Conservation (phyloP, 306 rosid genomes). For the Casuarina glauca region DNA sequence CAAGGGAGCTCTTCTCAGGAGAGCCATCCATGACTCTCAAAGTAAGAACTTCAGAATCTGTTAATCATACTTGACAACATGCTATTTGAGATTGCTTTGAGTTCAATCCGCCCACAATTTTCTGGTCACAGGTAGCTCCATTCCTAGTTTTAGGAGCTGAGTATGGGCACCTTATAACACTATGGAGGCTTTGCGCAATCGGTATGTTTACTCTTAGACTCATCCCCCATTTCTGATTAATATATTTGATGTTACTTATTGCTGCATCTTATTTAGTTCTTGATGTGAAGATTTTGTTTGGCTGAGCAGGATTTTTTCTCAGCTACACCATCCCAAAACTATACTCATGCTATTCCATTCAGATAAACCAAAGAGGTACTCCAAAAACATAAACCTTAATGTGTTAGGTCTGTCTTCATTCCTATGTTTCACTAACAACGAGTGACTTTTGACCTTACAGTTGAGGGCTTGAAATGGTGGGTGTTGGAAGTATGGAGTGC, state of each 20-base stretch:
- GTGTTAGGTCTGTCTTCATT: constrained; percentile 5
- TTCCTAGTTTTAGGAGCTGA: constrained; percentile 81
- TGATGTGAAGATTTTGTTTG: not conserved
- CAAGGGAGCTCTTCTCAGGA: constrained; percentile 68
- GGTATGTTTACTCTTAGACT: constrained; percentile 45
- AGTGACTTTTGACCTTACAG: constrained; percentile 40
- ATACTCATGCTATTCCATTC: constrained; percentile 62
- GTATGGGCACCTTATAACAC: constrained; percentile 76
- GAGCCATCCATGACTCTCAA: constrained; percentile 85
- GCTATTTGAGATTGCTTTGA: constrained; percentile 14
- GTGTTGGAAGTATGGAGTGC: constrained; percentile 65
- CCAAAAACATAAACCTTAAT: constrained; percentile 3
- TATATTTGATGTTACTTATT: too few species aligned
- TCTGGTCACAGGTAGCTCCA: constrained; percentile 62
- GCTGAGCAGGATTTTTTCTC: constrained; percentile 61
- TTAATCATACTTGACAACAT: constrained; percentile 6
- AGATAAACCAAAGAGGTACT: constrained; percentile 63
- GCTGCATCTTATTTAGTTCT: not conserved
- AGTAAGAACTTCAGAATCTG: constrained; percentile 40
- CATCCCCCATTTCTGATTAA: not conserved
- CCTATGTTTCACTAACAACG: constrained; percentile 12
- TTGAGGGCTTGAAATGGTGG: constrained; percentile 47
- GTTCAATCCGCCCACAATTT: constrained; percentile 13
- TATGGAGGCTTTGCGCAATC: constrained; percentile 71
- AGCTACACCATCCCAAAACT: constrained; percentile 80